These are phyloP conservation scores for Cornus florida DNA, from an alignment of 148 eudicot species.

Conservation along the genomic window DNA sequence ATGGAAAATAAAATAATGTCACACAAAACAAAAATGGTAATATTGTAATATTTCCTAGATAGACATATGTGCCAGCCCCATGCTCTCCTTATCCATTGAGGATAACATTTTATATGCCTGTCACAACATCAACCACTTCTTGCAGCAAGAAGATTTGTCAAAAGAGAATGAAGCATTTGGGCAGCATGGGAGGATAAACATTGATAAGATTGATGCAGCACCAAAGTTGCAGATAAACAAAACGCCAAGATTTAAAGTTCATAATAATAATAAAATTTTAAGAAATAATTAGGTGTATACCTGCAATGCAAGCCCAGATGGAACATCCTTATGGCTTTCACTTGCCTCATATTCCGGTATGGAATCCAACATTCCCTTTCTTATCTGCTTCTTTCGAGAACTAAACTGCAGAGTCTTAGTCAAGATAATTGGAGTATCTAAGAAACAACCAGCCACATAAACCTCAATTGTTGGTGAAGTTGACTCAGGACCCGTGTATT, in stretches of 20 bases:
- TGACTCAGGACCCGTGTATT: neutral
- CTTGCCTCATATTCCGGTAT: constrained; percentile 60
- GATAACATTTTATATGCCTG: constrained; percentile 35
- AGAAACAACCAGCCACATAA: constrained; percentile 70
- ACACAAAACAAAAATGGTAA: constrained; percentile 9
- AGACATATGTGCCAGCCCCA: constrained; percentile 45
- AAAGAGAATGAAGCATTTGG: neutral
- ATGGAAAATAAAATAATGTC: no score
- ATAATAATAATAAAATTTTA: no score
- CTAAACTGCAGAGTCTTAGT: constrained; percentile 56
- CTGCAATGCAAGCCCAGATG: constrained; percentile 47
- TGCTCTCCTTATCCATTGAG: constrained; percentile 23
- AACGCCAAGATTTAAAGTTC: neutral
- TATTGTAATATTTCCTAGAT: constrained; percentile 16
- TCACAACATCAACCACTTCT: constrained; percentile 19
- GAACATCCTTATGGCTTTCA: constrained; percentile 31
- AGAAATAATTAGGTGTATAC: constrained; percentile 22
- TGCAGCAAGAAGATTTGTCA: constrained; percentile 16
- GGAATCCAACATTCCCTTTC: constrained; percentile 46
- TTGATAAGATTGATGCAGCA: neutral
- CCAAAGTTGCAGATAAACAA: neutral
- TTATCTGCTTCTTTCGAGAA: constrained; percentile 46
- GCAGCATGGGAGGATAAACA: neutral
- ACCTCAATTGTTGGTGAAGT: constrained; percentile 58
- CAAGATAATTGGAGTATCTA: constrained; percentile 58